Evolutionary conservation across 768 basidiomycete species (phyloP), one percentile per base, ranked within the genome.

Genomic region (Daedalea quercina): DNA sequence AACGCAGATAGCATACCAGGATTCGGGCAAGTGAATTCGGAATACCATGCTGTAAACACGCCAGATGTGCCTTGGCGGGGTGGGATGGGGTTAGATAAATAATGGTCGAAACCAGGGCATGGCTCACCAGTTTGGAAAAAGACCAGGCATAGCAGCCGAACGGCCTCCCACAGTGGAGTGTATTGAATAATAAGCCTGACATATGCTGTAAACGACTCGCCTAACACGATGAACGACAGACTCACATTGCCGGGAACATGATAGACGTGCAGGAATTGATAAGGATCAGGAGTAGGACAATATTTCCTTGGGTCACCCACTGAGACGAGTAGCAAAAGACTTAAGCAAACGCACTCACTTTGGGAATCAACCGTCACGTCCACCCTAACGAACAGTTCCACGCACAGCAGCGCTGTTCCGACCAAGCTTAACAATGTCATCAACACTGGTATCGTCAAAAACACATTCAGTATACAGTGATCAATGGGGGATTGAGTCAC

Each of bases 141-240:
- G 9, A 79, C 53, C 19, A 84, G 63, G 44, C 79, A 69, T 24
- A 74, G 45, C 24, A 82, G 60, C 26, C 80, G 73, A 11, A 78
- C 76, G 1, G 69, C 71, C 58, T 84, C 82, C 3, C 82, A 61
- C 79, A 79, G 82, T 13, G 67, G 59, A 35, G 79, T 71, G 45
- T 81, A 83, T 37, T 65, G 54, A 1, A 76, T 60, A 33, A 80
- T 59, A 23, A 81, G 65, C 54, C 80, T 81, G 41, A 25, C 13
- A 22, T 2, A n/a, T 17, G 9, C 15, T 17, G 40, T n/a, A 51
- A 43, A n/a, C 24, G 3, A 12, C 4, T 20, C 43, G 24, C 24
- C 1, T 17, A 54, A 54, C 34, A 58, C 57, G 41, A 47, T 25
- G 40, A 50, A 19, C 47, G 45, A 25, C 40, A 17, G 25, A 67